Percentiles rank a stretch among this genome's conserved stretches.
These are phyloP conservation scores for Cercospora beticola DNA, from an alignment of 2,329 filamentous ascomycete genomes.

Conservation along the genomic window DNA sequence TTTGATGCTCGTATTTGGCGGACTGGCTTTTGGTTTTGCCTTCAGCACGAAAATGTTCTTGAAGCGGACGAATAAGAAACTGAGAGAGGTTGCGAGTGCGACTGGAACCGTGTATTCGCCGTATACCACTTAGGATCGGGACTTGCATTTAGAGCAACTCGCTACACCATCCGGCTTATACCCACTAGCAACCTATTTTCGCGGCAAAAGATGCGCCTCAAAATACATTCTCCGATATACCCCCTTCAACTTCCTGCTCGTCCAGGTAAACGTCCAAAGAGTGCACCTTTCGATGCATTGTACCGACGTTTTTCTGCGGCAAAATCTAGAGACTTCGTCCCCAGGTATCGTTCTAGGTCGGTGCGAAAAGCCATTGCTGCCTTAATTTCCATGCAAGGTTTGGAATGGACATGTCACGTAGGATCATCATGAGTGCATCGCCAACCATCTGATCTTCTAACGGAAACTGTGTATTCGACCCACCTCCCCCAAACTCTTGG, in stretches of 20 bases:
- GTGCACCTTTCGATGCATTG: background rate
- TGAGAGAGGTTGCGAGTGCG: conserved; percentile 1
- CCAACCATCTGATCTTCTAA: too few species aligned
- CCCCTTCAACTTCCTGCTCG: background rate
- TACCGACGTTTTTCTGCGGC: background rate
- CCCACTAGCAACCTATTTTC: too few species aligned
- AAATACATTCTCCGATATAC: background rate
- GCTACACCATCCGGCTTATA: too few species aligned
- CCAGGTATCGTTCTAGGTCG: background rate
- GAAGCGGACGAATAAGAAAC: conserved; percentile 15
- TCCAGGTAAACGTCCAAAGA: background rate
- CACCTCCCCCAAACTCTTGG: too few species aligned
- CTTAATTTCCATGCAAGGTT: background rate
- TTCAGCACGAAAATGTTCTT: conserved; percentile 15
- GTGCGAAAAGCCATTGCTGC: background rate
- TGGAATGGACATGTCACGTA: background rate
- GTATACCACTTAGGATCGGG: background rate
- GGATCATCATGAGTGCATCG: background rate
- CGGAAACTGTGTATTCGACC: too few species aligned
- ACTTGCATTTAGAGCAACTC: background rate
- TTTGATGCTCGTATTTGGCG: conserved; percentile 16
- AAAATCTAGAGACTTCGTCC: background rate
- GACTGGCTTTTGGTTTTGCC: conserved; percentile 5
- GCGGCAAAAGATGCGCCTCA: background rate
- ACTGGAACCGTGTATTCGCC: background rate